Conservation (phyloP, 1,284 basidiomycete genomes). For the Singerocomus inundabilis region DNA sequence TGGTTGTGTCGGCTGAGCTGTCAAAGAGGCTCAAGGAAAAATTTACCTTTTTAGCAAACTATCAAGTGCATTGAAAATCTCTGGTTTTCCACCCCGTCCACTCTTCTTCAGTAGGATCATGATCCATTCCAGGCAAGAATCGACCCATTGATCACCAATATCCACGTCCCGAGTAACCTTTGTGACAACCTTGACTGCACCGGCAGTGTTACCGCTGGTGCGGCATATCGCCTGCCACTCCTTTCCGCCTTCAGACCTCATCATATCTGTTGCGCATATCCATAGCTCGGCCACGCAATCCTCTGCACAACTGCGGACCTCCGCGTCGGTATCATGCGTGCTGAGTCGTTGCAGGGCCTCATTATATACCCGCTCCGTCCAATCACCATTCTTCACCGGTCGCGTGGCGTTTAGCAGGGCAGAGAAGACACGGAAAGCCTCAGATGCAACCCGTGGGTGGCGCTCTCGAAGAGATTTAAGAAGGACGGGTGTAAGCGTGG, state of each 20-base stretch:
- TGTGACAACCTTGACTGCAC: constrained; percentile 69
- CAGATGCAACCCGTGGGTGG: constrained; percentile 76
- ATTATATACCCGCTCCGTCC: constrained; percentile 71
- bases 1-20: constrained; percentile 2
- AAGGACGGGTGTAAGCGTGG: constrained; percentile 69
- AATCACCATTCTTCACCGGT: constrained; percentile 57
- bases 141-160: constrained; percentile 76
- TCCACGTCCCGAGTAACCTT: constrained; percentile 69
- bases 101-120: constrained; percentile 78
- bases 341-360: constrained; percentile 71
- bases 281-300: constrained; percentile 84
- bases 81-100: constrained; percentile 76
- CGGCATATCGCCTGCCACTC: constrained; percentile 85
- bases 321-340: constrained; percentile 85
- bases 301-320: constrained; percentile 84
- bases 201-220: constrained; percentile 69
- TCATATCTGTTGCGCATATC: constrained; percentile 77
- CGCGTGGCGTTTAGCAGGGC: constrained; percentile 62
- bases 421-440: constrained; percentile 81
- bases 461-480: constrained; percentile 69
- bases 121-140: constrained; percentile 75
- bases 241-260: constrained; percentile 56
- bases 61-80: constrained; percentile 79
- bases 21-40: constrained; percentile 11
- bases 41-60: constrained; percentile 66